Percentiles rank a stretch among this genome's conserved stretches.
These are phyloP conservation scores for Leccinum sublutescens DNA, from an alignment of 768 basidiomycete species.

Conservation along the genomic window DNA sequence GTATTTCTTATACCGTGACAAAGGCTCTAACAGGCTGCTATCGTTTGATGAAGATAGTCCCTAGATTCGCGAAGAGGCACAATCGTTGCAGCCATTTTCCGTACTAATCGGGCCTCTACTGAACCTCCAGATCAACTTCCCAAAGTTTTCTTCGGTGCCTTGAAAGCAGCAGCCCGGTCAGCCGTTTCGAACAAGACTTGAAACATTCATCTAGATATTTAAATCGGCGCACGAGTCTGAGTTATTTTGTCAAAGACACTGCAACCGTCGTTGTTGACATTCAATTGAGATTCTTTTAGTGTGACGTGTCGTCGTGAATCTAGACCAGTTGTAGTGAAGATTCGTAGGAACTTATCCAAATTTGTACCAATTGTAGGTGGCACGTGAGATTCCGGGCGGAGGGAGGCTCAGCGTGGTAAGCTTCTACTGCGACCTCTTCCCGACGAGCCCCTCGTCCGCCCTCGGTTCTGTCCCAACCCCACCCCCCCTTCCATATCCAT, in stretches of 20 bases:
- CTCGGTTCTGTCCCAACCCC: background rate
- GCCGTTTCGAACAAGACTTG: background rate
- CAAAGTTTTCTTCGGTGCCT: background rate
- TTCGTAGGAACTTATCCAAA: constrained; percentile 8
- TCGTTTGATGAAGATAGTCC: background rate
- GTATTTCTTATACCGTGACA: too few species aligned
- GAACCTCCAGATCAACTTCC: background rate
- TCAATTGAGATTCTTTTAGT: background rate
- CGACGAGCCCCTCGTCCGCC: constrained; percentile 7
- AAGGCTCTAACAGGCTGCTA: too few species aligned
- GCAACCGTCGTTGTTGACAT: background rate
- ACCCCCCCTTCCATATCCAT: constrained; percentile 35
- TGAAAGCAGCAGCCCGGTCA: background rate
- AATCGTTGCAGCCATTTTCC: too few species aligned
- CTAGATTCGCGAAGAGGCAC: background rate
- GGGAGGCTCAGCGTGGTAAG: constrained; percentile 1
- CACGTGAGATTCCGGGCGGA: constrained; percentile 19
- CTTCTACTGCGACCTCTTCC: constrained; percentile 5
- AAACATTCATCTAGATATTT: background rate
- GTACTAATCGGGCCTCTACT: too few species aligned
- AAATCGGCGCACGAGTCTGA: background rate
- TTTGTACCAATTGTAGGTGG: constrained; percentile 7
- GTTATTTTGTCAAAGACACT: background rate
- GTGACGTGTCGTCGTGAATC: too few species aligned
- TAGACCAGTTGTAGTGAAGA: background rate